Conservation (phyloP, 2,329 filamentous ascomycete genomes). For the Colletotrichum siamense region DNA sequence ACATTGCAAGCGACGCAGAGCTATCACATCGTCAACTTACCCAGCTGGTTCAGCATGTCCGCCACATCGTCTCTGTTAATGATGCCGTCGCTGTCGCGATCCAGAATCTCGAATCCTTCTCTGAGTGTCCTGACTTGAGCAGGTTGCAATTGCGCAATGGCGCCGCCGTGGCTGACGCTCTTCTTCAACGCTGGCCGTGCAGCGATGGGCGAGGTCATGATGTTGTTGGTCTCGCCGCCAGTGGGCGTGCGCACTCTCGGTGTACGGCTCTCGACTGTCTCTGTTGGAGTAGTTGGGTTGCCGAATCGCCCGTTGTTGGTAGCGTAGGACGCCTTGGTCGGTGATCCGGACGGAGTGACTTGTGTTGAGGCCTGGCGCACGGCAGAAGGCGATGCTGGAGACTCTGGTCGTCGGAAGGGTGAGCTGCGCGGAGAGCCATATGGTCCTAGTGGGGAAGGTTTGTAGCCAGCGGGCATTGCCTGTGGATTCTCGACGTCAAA, state of each 20-base stretch:
- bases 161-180: conserved; percentile 51
- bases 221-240: conserved; percentile 29
- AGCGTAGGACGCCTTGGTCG: conserved; percentile 49
- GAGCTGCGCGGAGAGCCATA: conserved; percentile 74
- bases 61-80: conserved; percentile 84
- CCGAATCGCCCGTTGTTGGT: conserved; percentile 35
- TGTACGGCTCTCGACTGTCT: conserved; percentile 42
- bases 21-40: conserved; percentile 43
- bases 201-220: conserved; percentile 42
- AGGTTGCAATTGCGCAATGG: conserved; percentile 77
- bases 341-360: conserved; percentile 65
- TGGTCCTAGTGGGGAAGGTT: conserved; percentile 70
- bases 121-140: conserved; percentile 86
- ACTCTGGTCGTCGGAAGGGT: conserved; percentile 67
- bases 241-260: conserved; percentile 33
- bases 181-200: conserved; percentile 36
- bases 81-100: conserved; percentile 84
- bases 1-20: not conserved
- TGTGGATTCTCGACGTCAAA: conserved; percentile 29
- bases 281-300: conserved; percentile 47
- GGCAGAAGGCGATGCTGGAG: conserved; percentile 68
- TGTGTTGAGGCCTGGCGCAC: conserved; percentile 57
- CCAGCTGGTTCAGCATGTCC: conserved; percentile 87
- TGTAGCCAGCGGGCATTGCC: conserved; percentile 66
- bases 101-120: conserved; percentile 92